Evolutionary conservation across 2,329 filamentous ascomycete species (phyloP).

Genomic region (Ilyonectria mors-panacis): DNA sequence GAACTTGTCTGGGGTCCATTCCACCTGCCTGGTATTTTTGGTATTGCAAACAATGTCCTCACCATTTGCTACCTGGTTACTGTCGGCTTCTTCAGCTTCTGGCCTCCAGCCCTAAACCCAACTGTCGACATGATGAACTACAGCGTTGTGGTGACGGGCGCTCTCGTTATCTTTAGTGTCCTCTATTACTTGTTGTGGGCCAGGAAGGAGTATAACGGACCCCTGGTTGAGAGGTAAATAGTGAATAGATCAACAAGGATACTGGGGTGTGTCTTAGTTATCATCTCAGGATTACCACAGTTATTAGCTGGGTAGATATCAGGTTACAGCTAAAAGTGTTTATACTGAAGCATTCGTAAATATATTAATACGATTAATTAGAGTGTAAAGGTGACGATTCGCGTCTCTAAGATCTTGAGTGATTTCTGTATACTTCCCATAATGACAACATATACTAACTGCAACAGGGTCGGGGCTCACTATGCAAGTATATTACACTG

Average conservation of each 20-base stretch:
- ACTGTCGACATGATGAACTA: constrained; percentile 62
- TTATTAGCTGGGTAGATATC: too few species aligned
- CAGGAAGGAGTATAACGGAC: constrained; percentile 62
- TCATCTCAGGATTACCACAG: too few species aligned
- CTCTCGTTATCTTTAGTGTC: constrained; percentile 60
- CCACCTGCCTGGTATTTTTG: constrained; percentile 64
- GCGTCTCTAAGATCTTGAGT: too few species aligned
- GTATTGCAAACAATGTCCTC: constrained; percentile 68
- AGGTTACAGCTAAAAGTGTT: too few species aligned
- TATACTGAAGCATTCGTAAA: too few species aligned
- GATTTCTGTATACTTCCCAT: too few species aligned
- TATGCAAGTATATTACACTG: too few species aligned
- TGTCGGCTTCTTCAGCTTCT: constrained; percentile 71
- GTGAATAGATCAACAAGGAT: background rate
- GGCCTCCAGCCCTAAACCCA: constrained; percentile 55
- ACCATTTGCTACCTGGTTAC: constrained; percentile 68
- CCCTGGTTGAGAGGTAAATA: constrained; percentile 51
- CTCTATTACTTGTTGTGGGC: constrained; percentile 62
- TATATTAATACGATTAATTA: too few species aligned
- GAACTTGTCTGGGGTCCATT: constrained; percentile 68
- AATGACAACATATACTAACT: too few species aligned
- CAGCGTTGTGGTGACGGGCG: constrained; percentile 60
- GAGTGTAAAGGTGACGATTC: too few species aligned
- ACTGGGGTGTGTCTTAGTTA: background rate
- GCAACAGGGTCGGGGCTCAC: too few species aligned